phyloP scores from a whole-genome alignment of 257 asterid genomes.

The Nicotiana paniculata region DNA sequence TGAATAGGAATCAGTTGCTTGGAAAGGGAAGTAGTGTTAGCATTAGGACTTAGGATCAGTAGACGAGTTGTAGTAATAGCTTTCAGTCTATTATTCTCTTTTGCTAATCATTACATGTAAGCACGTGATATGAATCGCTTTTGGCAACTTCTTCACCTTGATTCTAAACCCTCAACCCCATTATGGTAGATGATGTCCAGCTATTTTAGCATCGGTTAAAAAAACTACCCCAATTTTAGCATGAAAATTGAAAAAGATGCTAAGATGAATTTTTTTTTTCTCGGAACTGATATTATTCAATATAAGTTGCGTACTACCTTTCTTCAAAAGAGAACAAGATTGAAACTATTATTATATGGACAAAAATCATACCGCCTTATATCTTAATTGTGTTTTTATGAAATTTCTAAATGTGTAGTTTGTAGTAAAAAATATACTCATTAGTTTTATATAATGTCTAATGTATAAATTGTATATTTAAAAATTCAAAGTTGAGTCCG shows the following conservation, averaged over 20 bases:
- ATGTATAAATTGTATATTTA: neutral
- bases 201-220: too few relatives aligned
- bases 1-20: neutral
- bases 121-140: neutral
- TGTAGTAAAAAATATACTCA: neutral
- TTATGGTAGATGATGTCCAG: neutral
- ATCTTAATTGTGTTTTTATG: neutral
- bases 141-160: neutral
- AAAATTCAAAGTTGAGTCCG: neutral
- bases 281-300: neutral
- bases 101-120: conserved; percentile 1
- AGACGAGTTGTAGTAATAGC: neutral
- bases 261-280: neutral
- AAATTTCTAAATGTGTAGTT: neutral
- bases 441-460: neutral
- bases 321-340: neutral
- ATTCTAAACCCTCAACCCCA: neutral
- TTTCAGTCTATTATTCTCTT: neutral
- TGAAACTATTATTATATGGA: too few relatives aligned
- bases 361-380: neutral
- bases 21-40: neutral
- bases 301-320: too few relatives aligned
- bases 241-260: neutral
- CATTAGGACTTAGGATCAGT: neutral
- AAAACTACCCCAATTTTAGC: too few relatives aligned